Evolutionary conservation across 2,329 filamentous ascomycete genomes (phyloP).

Genomic region (Arthrobotrys sinensis): DNA sequence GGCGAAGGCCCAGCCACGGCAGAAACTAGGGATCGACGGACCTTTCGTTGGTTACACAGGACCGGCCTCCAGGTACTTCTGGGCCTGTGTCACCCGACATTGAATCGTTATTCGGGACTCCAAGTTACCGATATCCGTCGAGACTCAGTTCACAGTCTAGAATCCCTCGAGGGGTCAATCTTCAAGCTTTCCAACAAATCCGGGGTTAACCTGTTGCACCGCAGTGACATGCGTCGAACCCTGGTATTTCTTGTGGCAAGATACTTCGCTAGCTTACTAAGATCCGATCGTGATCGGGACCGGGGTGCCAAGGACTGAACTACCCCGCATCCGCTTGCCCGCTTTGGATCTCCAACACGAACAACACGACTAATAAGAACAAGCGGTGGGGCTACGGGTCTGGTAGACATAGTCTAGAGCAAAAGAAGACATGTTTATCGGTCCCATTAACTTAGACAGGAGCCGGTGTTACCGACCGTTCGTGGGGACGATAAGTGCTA

Average conservation of each 20-base stretch:
- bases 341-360: conserved; percentile 1
- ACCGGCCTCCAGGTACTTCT: not conserved
- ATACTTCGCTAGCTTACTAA: conserved; percentile 1
- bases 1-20: conserved; percentile 6
- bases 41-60: conserved; percentile 7
- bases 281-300: conserved; percentile 12
- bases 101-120: not conserved
- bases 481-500: too few species aligned
- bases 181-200: not conserved
- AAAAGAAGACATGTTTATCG: too few species aligned
- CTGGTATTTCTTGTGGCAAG: conserved; percentile 4
- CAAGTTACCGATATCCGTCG: conserved; percentile 6
- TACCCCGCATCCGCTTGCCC: conserved; percentile 11
- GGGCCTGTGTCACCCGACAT: conserved; percentile 1
- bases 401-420: too few species aligned
- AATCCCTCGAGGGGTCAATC: too few species aligned
- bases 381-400: too few species aligned
- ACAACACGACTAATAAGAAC: not conserved
- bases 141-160: not conserved
- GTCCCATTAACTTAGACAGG: too few species aligned
- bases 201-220: not conserved
- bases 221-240: not conserved
- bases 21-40: conserved; percentile 8
- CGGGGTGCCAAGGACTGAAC: not conserved
- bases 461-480: too few species aligned